These are phyloP conservation scores for Syzygium oleosum DNA, from an alignment of 345 rosid genomes.

Conservation along the genomic window DNA sequence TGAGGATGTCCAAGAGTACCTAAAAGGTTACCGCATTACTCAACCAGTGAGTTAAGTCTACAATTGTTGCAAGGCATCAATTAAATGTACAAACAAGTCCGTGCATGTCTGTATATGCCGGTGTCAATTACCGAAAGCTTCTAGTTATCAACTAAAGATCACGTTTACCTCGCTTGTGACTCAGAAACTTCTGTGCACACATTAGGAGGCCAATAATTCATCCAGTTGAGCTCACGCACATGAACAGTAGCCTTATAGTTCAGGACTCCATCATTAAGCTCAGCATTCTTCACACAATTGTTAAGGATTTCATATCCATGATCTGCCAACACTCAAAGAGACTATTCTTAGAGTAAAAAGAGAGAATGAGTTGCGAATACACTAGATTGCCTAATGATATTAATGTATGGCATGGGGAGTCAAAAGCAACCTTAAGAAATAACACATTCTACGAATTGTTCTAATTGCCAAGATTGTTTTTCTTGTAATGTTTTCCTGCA, in stretches of 20 bases:
- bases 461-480: too few species aligned
- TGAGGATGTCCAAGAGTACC: constrained; percentile 37
- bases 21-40: not conserved
- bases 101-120: not conserved
- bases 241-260: constrained; percentile 28
- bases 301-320: constrained; percentile 53
- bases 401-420: not conserved
- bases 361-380: not conserved
- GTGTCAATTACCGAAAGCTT: not conserved
- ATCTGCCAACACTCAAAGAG: constrained; percentile 26
- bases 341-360: not conserved
- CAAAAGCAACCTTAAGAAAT: too few species aligned
- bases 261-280: constrained; percentile 37
- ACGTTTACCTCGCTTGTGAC: constrained; percentile 24
- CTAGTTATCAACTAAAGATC: not conserved
- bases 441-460: too few species aligned
- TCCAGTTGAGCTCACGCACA: constrained; percentile 83
- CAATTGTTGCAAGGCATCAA: not conserved
- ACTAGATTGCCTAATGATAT: not conserved
- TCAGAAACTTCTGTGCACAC: constrained; percentile 7
- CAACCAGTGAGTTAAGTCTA: not conserved
- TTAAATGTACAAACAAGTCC: not conserved
- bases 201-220: constrained; percentile 53
- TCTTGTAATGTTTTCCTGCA: too few species aligned
- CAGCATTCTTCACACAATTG: constrained; percentile 52